These are phyloP conservation scores for Dendryphion nanum DNA, from an alignment of 2,329 filamentous ascomycete species.

Conservation along the genomic window DNA sequence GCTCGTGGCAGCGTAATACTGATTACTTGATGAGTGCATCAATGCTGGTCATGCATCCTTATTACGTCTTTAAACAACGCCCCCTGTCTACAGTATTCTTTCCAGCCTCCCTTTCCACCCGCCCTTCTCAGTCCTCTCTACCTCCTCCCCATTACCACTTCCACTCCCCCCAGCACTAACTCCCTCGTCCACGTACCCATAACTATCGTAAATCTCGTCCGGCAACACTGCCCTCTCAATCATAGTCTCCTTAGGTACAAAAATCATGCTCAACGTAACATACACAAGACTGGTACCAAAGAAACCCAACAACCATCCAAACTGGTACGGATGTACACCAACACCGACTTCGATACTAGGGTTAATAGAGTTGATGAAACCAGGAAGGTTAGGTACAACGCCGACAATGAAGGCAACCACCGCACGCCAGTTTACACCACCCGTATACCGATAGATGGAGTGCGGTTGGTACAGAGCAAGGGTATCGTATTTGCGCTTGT, in stretches of 20 bases:
- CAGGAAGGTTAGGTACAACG: constrained; percentile 57
- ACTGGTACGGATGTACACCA: constrained; percentile 58
- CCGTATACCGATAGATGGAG: constrained; percentile 52
- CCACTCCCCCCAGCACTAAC: constrained; percentile 16
- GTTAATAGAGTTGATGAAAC: constrained; percentile 49
- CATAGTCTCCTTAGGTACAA: constrained; percentile 52
- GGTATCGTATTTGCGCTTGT: constrained; percentile 48
- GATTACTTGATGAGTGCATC: no score
- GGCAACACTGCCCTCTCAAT: constrained; percentile 42
- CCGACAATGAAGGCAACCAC: constrained; percentile 57
- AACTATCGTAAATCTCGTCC: constrained; percentile 38
- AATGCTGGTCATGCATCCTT: neutral
- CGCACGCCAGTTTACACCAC: constrained; percentile 60
- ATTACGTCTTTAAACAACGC: neutral
- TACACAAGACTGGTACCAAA: constrained; percentile 57
- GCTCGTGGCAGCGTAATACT: no score
- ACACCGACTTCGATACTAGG: constrained; percentile 40
- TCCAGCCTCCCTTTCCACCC: constrained; percentile 34
- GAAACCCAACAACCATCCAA: constrained; percentile 67
- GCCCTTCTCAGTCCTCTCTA: constrained; percentile 22
- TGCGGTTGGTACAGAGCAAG: constrained; percentile 53
- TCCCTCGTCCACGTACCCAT: constrained; percentile 19
- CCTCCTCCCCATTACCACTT: constrained; percentile 17
- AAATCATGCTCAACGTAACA: constrained; percentile 47
- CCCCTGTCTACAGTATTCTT: constrained; percentile 25